Evolutionary conservation across 2,329 filamentous ascomycete species (phyloP), one percentile per base, ranked within the genome.

Genomic region (Claviceps citrina): DNA sequence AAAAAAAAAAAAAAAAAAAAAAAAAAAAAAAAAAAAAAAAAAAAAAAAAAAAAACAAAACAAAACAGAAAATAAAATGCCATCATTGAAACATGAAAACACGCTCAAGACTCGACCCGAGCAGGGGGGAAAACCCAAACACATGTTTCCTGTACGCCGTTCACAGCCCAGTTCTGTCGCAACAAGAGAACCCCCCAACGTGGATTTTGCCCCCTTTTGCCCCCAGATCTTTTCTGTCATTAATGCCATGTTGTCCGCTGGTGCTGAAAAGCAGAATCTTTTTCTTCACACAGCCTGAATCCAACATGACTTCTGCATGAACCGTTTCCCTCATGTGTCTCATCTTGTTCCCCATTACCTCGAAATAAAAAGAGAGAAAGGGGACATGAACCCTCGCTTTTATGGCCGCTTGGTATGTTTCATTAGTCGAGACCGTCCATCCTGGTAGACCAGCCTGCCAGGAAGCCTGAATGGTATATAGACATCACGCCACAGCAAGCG

Each of bases 401-500:
- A n/a, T n/a, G n/a, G n/a, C n/a, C 27, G 35, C 24, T 31, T 16
- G 19, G 36, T 34, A 20, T 31, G 12, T 16, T 26, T 7, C 20
- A 32, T 31, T 24, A 33, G 36, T 38, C 22, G 13, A 26, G 31
- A 13, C 20, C 9, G 6, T 25, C 22, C 18, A 27, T 33, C 18
- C 33, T 28, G 22, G 34, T 38, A 33, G 10, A 36, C n/a, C 12
- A 30, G 15, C 8, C 24, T 33, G 31, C 22, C 28, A 33, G 28
- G 15, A 37, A 15, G 34, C 33, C 24, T 31, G 30, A 18, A 15
- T 25, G 30, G 38, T 34, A 36, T 27, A 30, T 28, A 40, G 34
- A 43, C 30, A 40, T 40, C 24, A 43, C 30, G 34, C 41, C 33
- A 37, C 33, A 26, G 28, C n/a, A 27, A 24, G 25, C 22, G 25